These are phyloP conservation scores for Hemisphaericaspora xylofermentans DNA, from an alignment of 1,139 yeast species.

Conservation along the genomic window DNA sequence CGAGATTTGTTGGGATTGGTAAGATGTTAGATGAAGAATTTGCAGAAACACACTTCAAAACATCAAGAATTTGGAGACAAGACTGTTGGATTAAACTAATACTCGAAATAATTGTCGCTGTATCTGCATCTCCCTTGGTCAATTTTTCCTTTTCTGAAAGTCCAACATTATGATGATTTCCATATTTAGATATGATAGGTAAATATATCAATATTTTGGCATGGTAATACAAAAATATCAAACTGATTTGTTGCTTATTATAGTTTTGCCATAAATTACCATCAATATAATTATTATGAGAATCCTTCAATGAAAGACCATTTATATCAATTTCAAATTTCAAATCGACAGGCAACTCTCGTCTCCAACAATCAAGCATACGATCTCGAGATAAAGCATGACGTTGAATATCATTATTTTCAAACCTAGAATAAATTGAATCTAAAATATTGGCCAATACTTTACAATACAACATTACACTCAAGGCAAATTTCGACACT, in stretches of 20 bases:
- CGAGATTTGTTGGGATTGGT: slow-evolving; percentile 71
- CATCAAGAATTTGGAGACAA: slow-evolving; percentile 62
- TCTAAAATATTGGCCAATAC: slow-evolving; percentile 75
- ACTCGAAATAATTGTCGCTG: slow-evolving; percentile 30
- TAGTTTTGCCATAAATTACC: slow-evolving; percentile 27
- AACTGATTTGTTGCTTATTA: slow-evolving; percentile 54
- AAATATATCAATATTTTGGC: slow-evolving; percentile 78
- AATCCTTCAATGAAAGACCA: slow-evolving; percentile 50
- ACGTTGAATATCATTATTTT: slow-evolving; percentile 34
- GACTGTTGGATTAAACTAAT: slow-evolving; percentile 74
- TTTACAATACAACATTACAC: slow-evolving; percentile 67
- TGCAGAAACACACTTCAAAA: slow-evolving; percentile 51
- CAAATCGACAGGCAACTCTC: slow-evolving; percentile 62
- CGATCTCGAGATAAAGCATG: slow-evolving; percentile 58
- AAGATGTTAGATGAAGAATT: slow-evolving; percentile 34
- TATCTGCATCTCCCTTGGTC: slow-evolving; percentile 26
- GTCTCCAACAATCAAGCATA: slow-evolving; percentile 75
- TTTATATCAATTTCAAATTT: slow-evolving; percentile 67
- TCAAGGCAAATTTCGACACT: slow-evolving; percentile 60
- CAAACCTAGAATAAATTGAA: slow-evolving; percentile 54
- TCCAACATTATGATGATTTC: slow-evolving; percentile 47
- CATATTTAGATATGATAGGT: slow-evolving; percentile 60
- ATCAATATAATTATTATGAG: slow-evolving; percentile 24
- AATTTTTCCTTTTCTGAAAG: slow-evolving; percentile 41
- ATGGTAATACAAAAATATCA: slow-evolving; percentile 70